phyloP scores from a whole-genome alignment of 2,329 filamentous ascomycete species.

The Tolypocladium tundrense region DNA sequence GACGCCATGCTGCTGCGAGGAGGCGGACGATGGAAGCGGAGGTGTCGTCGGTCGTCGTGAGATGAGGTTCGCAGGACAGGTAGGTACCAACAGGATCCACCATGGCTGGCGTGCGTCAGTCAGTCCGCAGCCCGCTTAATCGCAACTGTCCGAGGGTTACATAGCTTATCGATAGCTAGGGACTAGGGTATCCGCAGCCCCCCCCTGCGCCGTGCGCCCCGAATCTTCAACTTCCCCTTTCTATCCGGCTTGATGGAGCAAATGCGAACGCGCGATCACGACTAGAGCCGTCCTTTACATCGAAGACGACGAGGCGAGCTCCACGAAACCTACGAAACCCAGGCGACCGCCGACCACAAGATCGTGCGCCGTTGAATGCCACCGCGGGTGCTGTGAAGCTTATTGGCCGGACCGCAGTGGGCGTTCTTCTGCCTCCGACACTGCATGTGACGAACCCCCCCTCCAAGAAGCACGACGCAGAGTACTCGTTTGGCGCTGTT shows the following conservation, averaged over 20 bases:
- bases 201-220: neutral
- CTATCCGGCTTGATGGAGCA: neutral
- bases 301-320: neutral
- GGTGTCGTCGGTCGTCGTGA: neutral
- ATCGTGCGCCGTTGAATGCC: neutral
- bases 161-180: neutral
- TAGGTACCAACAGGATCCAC: neutral
- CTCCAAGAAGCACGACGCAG: neutral
- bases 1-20: constrained; percentile 14
- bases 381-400: constrained; percentile 1
- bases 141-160: neutral
- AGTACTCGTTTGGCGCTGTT: neutral
- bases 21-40: neutral
- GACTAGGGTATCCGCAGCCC: neutral
- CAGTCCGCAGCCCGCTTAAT: neutral
- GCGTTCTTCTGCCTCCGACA: neutral
- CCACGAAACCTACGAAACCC: neutral
- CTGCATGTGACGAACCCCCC: neutral
- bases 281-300: neutral
- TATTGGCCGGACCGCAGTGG: constrained; percentile 1
- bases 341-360: neutral
- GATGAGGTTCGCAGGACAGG: neutral
- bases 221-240: neutral
- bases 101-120: neutral
- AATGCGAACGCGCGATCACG: neutral